Evolutionary conservation across 495 filamentous ascomycete genomes (phyloP), one percentile per base, ranked within the genome.

Genomic region (Baudoinia panamericana): DNA sequence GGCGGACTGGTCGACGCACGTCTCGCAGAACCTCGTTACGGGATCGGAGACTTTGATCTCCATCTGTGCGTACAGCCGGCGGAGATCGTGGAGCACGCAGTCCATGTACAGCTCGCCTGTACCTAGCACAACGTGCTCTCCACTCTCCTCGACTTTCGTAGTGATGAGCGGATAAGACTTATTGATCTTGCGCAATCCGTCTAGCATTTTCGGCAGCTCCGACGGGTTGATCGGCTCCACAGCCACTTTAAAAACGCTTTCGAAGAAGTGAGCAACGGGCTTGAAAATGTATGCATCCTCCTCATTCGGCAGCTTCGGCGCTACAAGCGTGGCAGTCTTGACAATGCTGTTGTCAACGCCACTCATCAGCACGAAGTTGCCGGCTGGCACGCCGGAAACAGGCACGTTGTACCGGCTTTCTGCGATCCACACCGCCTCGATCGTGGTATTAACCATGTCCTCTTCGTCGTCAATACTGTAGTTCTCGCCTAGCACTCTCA

Each of bases 81-180:
- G 84, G 11, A 97, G 71, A 56, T 97, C 90, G 60, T 97, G 86
- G 24, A 97, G 75, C 21, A 95, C 90, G 55, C 88, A 96, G 62
- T 97, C 90, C 85, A 97, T 95, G 63, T 96, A 96, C 5, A 97
- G 69, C 56, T 97, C 90, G 25, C 90, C 90, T 2, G 90, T 96
- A 15, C 90, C 90, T 16, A 97, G 70, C 29, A 97, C 72, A 44
- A 96, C 76, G 60, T 97, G 90, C 58, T 97, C 90, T 11, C 90
- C 90, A n/a, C 85, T 94, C 58, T 97, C 90, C 54, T 97, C 90
- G 12, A 97, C 90, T 61, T 96, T 96, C 7, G 90, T 96, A 30
- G 82, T 83, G 39, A 95, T 80, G 19, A 97, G 68, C 24, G 90
- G 90, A 54, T 96, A 97, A 57, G 79, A 86, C 63, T 96, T 96